Conservation (phyloP, 352 stramenopile genomes). For the Phytophthora cajani region DNA sequence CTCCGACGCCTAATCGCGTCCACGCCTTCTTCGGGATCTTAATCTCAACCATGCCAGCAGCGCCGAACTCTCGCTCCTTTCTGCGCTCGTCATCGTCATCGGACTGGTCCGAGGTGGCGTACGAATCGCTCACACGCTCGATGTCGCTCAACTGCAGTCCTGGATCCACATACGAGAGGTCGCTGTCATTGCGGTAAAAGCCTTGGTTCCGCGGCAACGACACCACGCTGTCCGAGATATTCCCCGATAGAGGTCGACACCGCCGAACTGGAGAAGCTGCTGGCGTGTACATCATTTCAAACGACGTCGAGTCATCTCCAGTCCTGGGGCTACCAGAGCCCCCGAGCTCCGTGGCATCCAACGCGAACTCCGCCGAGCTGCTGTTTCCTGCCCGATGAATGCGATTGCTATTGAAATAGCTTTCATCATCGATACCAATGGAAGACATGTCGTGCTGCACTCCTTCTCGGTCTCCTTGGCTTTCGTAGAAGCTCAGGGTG, state of each 20-base stretch:
- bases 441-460: constrained; percentile 45
- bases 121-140: constrained; percentile 72
- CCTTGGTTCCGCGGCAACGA: constrained; percentile 43
- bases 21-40: constrained; percentile 87
- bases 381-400: constrained; percentile 13
- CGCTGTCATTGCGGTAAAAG: constrained; percentile 60
- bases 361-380: constrained; percentile 18
- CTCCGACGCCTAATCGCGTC: constrained; percentile 69
- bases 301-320: constrained; percentile 62
- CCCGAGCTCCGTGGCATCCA: constrained; percentile 37
- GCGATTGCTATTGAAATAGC: constrained; percentile 47
- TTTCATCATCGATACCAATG: constrained; percentile 69
- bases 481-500: constrained; percentile 74
- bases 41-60: constrained; percentile 76
- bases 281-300: constrained; percentile 74
- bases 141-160: constrained; percentile 64
- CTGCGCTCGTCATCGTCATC: constrained; percentile 45
- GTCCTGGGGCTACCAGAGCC: constrained; percentile 57
- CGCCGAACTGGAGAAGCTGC: constrained; percentile 44
- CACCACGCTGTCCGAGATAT: constrained; percentile 37
- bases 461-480: constrained; percentile 38
- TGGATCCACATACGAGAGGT: constrained; percentile 51
- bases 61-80: constrained; percentile 37
- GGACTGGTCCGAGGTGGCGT: constrained; percentile 66
- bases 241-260: constrained; percentile 27